A percentile compares a stretch with the other conserved stretches of the same genome.
phyloP scores from a whole-genome alignment of 495 filamentous ascomycete genomes.

The Xylaria acuta region DNA sequence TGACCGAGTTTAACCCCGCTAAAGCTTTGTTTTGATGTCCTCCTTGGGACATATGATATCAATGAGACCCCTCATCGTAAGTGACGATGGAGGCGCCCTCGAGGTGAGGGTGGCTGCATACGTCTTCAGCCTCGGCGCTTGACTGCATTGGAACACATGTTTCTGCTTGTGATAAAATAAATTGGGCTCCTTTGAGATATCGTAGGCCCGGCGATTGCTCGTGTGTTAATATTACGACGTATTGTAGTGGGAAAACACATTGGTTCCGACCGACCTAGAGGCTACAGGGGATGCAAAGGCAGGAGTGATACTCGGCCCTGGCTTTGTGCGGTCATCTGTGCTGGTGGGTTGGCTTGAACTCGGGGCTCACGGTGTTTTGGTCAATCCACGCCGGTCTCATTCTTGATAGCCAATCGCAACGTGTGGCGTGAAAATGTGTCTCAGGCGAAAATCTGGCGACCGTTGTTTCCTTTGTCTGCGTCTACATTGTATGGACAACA shows the following conservation, averaged over 20 bases:
- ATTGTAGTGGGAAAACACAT: too few species aligned
- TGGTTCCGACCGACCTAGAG: too few species aligned
- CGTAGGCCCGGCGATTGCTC: background rate
- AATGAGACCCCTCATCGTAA: background rate
- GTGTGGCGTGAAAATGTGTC: background rate
- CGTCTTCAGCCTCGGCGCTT: background rate
- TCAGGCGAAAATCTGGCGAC: background rate
- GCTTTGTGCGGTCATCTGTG: background rate
- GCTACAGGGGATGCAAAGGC: too few species aligned
- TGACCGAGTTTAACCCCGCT: background rate
- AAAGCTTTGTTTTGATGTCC: background rate
- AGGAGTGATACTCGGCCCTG: background rate
- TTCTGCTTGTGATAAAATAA: background rate
- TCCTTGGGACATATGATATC: background rate
- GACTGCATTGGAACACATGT: background rate
- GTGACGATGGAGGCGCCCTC: background rate
- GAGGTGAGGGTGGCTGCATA: background rate
- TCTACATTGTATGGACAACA: background rate
- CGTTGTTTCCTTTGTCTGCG: background rate
- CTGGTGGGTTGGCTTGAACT: background rate
- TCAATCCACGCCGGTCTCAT: background rate
- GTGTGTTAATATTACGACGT: background rate
- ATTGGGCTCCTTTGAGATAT: background rate
- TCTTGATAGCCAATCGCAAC: background rate
- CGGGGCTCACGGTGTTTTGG: background rate